A percentile compares a stretch with the other conserved stretches of the same genome.
Conservation (phyloP, 192 early-diverging fungal species). For the Umbelopsis sp. region DNA sequence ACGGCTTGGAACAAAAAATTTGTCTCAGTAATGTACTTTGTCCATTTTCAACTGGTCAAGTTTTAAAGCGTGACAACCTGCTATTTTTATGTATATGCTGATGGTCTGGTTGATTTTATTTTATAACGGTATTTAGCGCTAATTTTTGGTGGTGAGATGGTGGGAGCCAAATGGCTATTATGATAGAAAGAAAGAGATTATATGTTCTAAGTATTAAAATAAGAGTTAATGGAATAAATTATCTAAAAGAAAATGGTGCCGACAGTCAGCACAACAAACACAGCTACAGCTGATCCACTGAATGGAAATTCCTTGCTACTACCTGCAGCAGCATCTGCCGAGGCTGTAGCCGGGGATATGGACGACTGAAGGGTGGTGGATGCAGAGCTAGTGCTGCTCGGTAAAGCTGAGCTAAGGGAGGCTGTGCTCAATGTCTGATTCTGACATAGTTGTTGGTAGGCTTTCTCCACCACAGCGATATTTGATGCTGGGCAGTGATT, state of each 20-base stretch:
- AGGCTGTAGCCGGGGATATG: neutral
- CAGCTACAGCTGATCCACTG: slow-evolving; percentile 11
- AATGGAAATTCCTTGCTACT: slow-evolving; percentile 18
- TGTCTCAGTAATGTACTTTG: no score
- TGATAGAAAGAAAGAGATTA: neutral
- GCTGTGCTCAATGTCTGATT: neutral
- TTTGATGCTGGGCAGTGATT: neutral
- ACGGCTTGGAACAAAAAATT: no score
- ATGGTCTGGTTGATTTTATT: no score
- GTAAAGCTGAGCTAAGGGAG: neutral
- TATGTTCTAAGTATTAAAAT: neutral
- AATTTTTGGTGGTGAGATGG: no score
- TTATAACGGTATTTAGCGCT: no score
- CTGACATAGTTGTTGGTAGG: neutral
- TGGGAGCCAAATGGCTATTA: neutral
- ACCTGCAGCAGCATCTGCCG: neutral
- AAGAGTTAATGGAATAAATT: neutral
- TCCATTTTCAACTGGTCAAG: no score
- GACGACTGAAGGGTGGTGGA: neutral
- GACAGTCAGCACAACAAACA: slow-evolving; percentile 16
- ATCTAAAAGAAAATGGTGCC: slow-evolving; percentile 13
- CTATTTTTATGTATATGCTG: no score
- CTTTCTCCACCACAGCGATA: neutral
- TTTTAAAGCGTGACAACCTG: no score
- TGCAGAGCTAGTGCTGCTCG: neutral